Evolutionary conservation across 2,329 filamentous ascomycete species (phyloP), one percentile per base, ranked within the genome.

Genomic region (Onygena corvina): DNA sequence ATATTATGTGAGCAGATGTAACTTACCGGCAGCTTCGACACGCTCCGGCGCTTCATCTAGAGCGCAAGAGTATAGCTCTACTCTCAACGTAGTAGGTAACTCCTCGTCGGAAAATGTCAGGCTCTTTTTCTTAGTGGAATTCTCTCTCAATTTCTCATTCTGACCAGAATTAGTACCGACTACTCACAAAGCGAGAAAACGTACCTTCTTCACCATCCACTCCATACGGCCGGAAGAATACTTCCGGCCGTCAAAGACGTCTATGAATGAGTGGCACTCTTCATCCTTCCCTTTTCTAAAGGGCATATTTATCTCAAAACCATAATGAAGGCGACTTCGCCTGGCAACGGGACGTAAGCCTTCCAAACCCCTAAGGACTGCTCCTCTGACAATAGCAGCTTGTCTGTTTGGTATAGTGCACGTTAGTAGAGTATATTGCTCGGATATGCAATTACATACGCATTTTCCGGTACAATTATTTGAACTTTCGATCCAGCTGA

Each of bases 241-340:
- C 23, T 49, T 40, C n/a, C 4, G 6, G 3, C 38, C 50, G 23
- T 36, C 38, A 27, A 46, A 49, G 4, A 4, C 3, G 23, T 36
- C 3, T 5, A 46, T 29, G 23, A 29, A 46, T 8, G 21, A 11
- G 12, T 49, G 8, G 2, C 18, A 12, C 5, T 46, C 47, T 7
- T 4, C 12, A 34, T 50, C 50, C 11, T 46, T 20, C 4, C 50
- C 50, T 9, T 49, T 16, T 25, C 47, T 21, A 31, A 52, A 52
- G 2, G 47, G 40, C 6, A 30, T 31, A 23, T 11, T 11, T 11
- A 12, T 30, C 6, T 4, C 1, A 31, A 36, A 50, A 2, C 50
- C 50, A 48, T 49, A 52, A 31, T 52, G 50, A 20, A 47, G 50
- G n/a, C 47, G 47, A 21, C 47, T 49, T 9, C 40, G 47, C 31